Conservation (phyloP, 148 eudicot species). For the Beta vulgaris region DNA sequence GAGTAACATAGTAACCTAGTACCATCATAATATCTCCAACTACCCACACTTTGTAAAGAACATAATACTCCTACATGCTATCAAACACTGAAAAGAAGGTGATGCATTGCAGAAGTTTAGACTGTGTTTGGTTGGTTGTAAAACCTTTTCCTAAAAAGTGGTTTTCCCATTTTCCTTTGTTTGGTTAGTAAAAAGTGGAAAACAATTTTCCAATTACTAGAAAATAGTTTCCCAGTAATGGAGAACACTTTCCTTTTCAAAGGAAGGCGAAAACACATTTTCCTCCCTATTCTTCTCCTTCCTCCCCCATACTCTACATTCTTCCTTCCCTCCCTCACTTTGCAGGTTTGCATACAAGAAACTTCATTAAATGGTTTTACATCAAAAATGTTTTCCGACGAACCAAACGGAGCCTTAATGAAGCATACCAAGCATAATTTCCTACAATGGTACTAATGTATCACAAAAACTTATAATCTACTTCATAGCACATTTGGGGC, state of each 20-base stretch:
- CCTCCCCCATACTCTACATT: background rate
- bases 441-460: background rate
- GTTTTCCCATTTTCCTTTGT: too few relatives aligned
- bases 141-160: too few relatives aligned
- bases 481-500: background rate
- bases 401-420: background rate
- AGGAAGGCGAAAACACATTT: too few relatives aligned
- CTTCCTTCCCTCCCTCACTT: background rate
- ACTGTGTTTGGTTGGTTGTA: too few relatives aligned
- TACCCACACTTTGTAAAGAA: background rate
- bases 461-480: background rate
- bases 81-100: background rate
- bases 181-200: too few relatives aligned
- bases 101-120: too few relatives aligned
- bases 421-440: background rate
- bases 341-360: too few relatives aligned
- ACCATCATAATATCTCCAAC: background rate
- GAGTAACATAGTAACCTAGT: background rate
- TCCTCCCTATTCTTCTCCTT: too few relatives aligned
- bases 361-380: background rate
- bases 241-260: too few relatives aligned
- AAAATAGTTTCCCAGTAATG: too few relatives aligned
- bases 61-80: background rate
- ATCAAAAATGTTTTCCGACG: background rate
- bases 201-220: too few relatives aligned